phyloP scores from a whole-genome alignment of 495 filamentous ascomycete genomes.

The Penicillium steckii region DNA sequence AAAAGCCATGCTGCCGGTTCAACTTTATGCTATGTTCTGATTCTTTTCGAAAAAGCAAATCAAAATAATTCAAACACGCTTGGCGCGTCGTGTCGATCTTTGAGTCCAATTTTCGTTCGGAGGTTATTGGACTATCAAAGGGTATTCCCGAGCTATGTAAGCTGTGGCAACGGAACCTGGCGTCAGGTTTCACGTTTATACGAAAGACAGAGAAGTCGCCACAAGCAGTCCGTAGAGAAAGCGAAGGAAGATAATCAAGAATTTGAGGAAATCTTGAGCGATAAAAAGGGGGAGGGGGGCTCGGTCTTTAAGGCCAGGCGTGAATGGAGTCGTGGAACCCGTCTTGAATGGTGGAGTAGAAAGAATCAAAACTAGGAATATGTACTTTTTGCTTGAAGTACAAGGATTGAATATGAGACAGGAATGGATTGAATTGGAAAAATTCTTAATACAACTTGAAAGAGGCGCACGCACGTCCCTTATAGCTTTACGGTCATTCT shows the following conservation, averaged over 20 bases:
- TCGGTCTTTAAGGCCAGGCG: background rate
- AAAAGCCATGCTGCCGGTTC: conserved; percentile 35
- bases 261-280: background rate
- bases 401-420: too few relatives aligned
- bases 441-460: background rate
- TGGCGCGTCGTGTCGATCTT: background rate
- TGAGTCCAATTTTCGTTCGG: background rate
- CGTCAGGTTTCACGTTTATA: background rate
- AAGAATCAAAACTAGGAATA: background rate
- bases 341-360: background rate
- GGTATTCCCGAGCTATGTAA: background rate
- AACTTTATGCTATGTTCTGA: background rate
- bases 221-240: background rate
- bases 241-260: background rate
- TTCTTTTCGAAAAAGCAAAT: background rate
- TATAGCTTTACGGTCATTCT: background rate
- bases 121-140: background rate
- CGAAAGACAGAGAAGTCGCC: background rate
- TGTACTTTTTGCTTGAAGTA: background rate
- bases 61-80: background rate
- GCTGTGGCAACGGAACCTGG: background rate
- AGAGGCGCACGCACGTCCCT: background rate
- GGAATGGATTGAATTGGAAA: background rate
- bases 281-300: background rate
- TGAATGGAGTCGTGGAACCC: conserved; percentile 1